Percentiles rank a stretch among this genome's conserved stretches.
phyloP scores from a whole-genome alignment of 352 stramenopile genomes.

The Pythium guiyangense region DNA sequence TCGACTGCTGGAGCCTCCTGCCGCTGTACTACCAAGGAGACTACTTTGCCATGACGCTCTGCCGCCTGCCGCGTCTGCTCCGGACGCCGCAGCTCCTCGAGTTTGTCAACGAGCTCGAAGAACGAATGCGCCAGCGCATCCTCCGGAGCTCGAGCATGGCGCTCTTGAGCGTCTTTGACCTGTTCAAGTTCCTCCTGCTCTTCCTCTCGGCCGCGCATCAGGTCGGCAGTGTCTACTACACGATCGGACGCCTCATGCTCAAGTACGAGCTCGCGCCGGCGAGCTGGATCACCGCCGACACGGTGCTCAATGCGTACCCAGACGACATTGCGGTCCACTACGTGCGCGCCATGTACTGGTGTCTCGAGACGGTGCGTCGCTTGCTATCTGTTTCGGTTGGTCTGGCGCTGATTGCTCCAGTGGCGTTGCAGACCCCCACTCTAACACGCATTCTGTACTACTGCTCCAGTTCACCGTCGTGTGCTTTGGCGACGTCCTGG shows the following conservation, averaged over 20 bases:
- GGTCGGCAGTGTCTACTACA: slow-evolving; percentile 20
- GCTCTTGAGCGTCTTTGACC: slow-evolving; percentile 15
- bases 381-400: not conserved
- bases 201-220: slow-evolving; percentile 19
- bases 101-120: slow-evolving; percentile 15
- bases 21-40: slow-evolving; percentile 31
- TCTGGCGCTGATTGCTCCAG: not conserved
- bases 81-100: slow-evolving; percentile 15
- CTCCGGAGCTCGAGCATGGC: slow-evolving; percentile 6
- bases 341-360: slow-evolving; percentile 21
- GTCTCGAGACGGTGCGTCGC: slow-evolving; percentile 15
- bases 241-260: slow-evolving; percentile 15
- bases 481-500: slow-evolving; percentile 21
- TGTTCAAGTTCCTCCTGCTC: slow-evolving; percentile 25
- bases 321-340: slow-evolving; percentile 15
- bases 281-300: slow-evolving; percentile 19
- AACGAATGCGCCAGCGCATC: slow-evolving; percentile 8
- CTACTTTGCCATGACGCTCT: slow-evolving; percentile 19
- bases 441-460: not conserved
- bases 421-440: too few relatives aligned
- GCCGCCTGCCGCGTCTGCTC: slow-evolving; percentile 15
- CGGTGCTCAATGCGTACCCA: slow-evolving; percentile 13
- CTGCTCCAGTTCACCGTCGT: slow-evolving; percentile 19
- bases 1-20: slow-evolving; percentile 35
- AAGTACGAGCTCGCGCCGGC: slow-evolving; percentile 12